Percentiles rank a stretch among this genome's conserved stretches.
Conservation (phyloP, 768 basidiomycete species). For the Xanthoconium stramineum region DNA sequence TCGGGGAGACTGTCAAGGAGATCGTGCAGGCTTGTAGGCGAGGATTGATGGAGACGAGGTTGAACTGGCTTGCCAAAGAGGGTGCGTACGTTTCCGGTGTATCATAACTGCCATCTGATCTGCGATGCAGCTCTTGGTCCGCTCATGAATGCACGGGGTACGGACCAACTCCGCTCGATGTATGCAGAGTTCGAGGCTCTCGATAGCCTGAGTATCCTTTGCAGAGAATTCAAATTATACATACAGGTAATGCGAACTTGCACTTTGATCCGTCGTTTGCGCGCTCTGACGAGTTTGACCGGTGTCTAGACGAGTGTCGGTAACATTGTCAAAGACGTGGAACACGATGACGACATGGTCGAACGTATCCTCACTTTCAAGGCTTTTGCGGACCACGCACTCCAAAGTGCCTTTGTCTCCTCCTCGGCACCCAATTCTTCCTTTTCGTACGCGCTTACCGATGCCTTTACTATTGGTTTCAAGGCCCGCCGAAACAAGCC, state of each 20-base stretch:
- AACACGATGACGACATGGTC: slow-evolving; percentile 76
- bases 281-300: background rate
- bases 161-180: slow-evolving; percentile 45
- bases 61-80: slow-evolving; percentile 43
- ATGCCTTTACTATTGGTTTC: slow-evolving; percentile 74
- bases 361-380: slow-evolving; percentile 68
- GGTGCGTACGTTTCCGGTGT: slow-evolving; percentile 34
- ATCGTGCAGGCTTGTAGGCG: slow-evolving; percentile 54
- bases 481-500: slow-evolving; percentile 76
- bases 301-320: slow-evolving; percentile 49
- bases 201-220: slow-evolving; percentile 48
- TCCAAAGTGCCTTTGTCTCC: slow-evolving; percentile 50
- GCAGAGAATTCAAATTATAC: slow-evolving; percentile 57
- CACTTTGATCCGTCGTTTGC: background rate
- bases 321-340: slow-evolving; percentile 60
- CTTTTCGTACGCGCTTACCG: slow-evolving; percentile 64
- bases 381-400: slow-evolving; percentile 48
- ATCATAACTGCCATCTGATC: slow-evolving; percentile 26
- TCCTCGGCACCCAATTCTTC: slow-evolving; percentile 44
- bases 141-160: slow-evolving; percentile 48
- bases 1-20: slow-evolving; percentile 45
- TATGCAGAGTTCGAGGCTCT: slow-evolving; percentile 64
- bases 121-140: slow-evolving; percentile 45
- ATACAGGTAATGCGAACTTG: slow-evolving; percentile 44
- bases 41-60: slow-evolving; percentile 43